Evolutionary conservation across 148 eudicot species (phyloP), one percentile per base, ranked within the genome.

Genomic region (Camellia lanceoleosa): DNA sequence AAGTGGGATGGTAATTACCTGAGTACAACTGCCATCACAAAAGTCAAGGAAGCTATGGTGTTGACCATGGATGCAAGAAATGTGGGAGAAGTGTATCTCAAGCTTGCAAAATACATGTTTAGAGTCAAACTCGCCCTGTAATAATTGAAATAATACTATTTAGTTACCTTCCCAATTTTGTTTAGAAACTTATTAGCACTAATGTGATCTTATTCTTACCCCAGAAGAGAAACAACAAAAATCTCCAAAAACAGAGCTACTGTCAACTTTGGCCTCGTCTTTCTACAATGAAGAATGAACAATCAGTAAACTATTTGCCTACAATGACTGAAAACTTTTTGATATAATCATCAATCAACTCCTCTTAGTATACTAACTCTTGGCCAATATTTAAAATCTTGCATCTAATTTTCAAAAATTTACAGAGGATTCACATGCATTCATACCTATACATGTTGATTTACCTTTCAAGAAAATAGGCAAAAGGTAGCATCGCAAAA

Each of bases 381-480:
- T 30, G 38, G 38, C 38, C 38, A 30, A 30, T 30, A 30, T 30
- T 30, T 30, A 30, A 30, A 30, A 30, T 30, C 38, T 30, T 30
- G 38, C 38, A 30, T 30, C 38, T 30, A 30, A 30, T 30, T 30
- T 30, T 30, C 38, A 18, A 13, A 18, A 54, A 70, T 7, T n/a
- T 10, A 13, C 44, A 1, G 2, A 54, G 2, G 0, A 5, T 30
- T 30, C 38, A 30, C 38, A 30, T 30, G 38, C 8, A 58, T 58
- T 38, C 5, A n/a, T 16, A 30, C 47, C 12, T 8, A 72, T 23
- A 19, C 49, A 76, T 20, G 46, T 14, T 43, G 38, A 54, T 78
- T 46, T 82, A 94, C 98, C 97, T 89, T 81, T 94, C 98, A 49
- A 94, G 86, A 75, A 89, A 86, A 85, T 88, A 92, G 80, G 98